Base-by-base conservation (phyloP, 2,329 filamentous ascomycete species). In the Lecanicillium sp. region DNA sequence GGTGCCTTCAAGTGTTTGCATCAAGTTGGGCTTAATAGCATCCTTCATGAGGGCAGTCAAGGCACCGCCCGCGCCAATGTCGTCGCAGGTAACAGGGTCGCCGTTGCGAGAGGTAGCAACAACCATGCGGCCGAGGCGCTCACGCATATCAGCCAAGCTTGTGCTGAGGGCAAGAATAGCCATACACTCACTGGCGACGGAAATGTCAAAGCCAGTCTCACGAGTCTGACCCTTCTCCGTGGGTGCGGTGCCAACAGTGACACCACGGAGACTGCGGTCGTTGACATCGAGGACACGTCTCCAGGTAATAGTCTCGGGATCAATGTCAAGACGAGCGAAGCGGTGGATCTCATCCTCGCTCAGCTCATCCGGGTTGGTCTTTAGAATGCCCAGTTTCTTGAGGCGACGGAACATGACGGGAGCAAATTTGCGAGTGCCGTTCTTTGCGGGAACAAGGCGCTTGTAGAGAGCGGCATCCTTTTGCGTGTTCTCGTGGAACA, bases 121-220 rank as follows among this genome's bases (percentile, higher is more conserved):
- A 3, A 98, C 92, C 88, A 98, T 96, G 49, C 85, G 79, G 40
- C 92, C 92, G 20, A 98, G 77, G 43, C 92, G 82, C 63, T 95
- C 89, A 42, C 92, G 80, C 80, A 98, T 85, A 54, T 98, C 92
- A 22, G 71, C 68, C 45, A 96, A 72, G 57, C 82, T 79, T 47
- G 87, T 95, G 67, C 87, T 94, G 49, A 98, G 76, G 9, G 92
- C 92, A 41, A 98, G 78, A 45, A 98, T 94, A 44, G 92, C 92
- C 92, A 98, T 98, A 60, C 88, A 95, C 62, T 96, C 92, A 60
- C 85, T 94, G 30, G 92, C 92, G 20, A 98, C 92, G 1, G 90
- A 95, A 49, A 98, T 98, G 57, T 98, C 92, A 54, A 98, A 98
- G 32, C 86, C 89, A 22, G 92, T 96, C 61, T 92, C 77, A 45